Percentiles rank a stretch among this genome's conserved stretches.
Conservation (phyloP, 2,329 filamentous ascomycete species). For the Albifimbria verrucaria region DNA sequence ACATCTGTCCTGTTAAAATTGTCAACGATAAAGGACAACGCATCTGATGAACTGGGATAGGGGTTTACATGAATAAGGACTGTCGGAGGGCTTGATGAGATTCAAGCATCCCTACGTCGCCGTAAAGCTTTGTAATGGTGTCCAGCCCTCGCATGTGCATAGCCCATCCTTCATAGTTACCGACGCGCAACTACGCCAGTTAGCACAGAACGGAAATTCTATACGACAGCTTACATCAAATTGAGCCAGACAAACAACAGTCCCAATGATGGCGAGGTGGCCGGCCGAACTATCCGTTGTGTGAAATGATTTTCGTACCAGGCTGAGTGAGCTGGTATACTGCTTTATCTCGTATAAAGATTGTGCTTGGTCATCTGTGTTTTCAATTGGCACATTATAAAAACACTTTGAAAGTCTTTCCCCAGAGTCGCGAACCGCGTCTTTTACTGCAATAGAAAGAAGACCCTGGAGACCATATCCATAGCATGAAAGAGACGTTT, state of each 20-base stretch:
- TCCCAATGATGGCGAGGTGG: constrained; percentile 12
- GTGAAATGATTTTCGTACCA: constrained; percentile 9
- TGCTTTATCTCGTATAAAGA: constrained; percentile 8
- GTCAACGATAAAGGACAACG: neutral
- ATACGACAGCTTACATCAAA: constrained; percentile 12
- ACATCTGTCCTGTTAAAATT: constrained; percentile 10
- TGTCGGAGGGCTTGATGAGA: constrained; percentile 9
- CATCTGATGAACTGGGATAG: neutral
- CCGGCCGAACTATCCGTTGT: neutral
- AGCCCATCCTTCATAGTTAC: constrained; percentile 11
- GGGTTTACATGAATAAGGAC: constrained; percentile 13
- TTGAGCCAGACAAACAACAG: constrained; percentile 12
- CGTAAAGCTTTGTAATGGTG: constrained; percentile 8
- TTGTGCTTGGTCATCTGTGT: neutral
- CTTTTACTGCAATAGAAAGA: constrained; percentile 11
- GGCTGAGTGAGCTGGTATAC: constrained; percentile 14
- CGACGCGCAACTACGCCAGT: constrained; percentile 8
- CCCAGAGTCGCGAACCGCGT: constrained; percentile 1
- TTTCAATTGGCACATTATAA: neutral
- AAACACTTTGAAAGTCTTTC: neutral
- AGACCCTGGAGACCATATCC: constrained; percentile 15
- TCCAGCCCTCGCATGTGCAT: constrained; percentile 15
- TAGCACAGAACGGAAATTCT: neutral
- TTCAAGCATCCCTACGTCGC: constrained; percentile 10
- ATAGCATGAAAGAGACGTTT: constrained; percentile 14